These are phyloP conservation scores for Ziziphus jujuba DNA, from an alignment of 306 rosid genomes.

Conservation along the genomic window DNA sequence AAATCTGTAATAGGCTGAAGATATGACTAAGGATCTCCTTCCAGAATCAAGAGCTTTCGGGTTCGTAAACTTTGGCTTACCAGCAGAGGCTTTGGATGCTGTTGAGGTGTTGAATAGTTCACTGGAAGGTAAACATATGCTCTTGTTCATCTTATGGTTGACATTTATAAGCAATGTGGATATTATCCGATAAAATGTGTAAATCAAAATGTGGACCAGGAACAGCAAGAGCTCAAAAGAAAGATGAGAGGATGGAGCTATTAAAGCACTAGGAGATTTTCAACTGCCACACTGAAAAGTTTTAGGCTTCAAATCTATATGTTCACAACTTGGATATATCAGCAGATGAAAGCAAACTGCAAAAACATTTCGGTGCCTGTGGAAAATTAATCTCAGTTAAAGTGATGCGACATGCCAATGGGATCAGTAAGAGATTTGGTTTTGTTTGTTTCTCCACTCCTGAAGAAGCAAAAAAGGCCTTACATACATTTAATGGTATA, in stretches of 20 bases:
- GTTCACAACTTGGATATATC: conserved; percentile 5
- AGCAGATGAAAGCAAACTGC: conserved; percentile 8
- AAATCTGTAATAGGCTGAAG: conserved; percentile 18
- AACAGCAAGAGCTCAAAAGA: conserved; percentile 26
- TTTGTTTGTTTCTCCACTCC: conserved; percentile 17
- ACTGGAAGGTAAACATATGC: conserved; percentile 4
- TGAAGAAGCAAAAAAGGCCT: conserved; percentile 2
- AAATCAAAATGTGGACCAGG: conserved; percentile 19
- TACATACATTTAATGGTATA: background rate
- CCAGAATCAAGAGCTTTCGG: conserved; percentile 27
- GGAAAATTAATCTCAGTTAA: conserved; percentile 1
- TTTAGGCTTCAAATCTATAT: conserved; percentile 8
- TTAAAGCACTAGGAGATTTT: background rate
- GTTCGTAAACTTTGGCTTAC: conserved; percentile 17
- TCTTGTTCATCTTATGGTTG: background rate
- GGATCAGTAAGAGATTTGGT: too few species aligned
- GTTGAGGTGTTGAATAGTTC: conserved; percentile 9
- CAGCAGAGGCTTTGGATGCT: conserved; percentile 20
- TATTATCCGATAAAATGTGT: background rate
- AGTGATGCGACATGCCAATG: conserved; percentile 6
- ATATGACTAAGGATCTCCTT: conserved; percentile 14
- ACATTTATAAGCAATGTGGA: background rate
- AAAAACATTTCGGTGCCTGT: background rate
- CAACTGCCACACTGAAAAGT: background rate
- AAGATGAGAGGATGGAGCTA: conserved; percentile 3